These are phyloP conservation scores for Leccinum pachyderme DNA, from an alignment of 1,284 basidiomycete species.

Conservation along the genomic window DNA sequence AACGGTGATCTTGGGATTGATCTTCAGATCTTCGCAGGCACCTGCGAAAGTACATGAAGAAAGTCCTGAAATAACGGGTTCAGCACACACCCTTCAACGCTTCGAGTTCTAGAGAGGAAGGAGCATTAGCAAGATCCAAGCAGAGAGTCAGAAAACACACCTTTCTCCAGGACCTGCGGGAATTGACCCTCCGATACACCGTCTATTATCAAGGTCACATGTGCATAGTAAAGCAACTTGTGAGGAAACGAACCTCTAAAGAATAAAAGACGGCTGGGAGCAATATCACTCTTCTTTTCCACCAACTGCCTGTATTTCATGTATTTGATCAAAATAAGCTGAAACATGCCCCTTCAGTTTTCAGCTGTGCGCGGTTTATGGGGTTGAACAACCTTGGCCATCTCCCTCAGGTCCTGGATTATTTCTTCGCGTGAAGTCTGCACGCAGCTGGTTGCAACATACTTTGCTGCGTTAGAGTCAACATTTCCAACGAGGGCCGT, in stretches of 20 bases:
- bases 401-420: slow-evolving; percentile 64
- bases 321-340: slow-evolving; percentile 57
- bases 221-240: background rate
- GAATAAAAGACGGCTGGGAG: slow-evolving; percentile 69
- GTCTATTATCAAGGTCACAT: slow-evolving; percentile 41
- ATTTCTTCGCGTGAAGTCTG: slow-evolving; percentile 72
- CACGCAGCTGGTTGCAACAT: slow-evolving; percentile 54
- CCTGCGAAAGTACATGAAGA: slow-evolving; percentile 36
- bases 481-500: slow-evolving; percentile 73
- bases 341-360: slow-evolving; percentile 13
- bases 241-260: slow-evolving; percentile 53
- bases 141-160: slow-evolving; percentile 33
- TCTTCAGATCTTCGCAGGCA: slow-evolving; percentile 53
- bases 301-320: slow-evolving; percentile 49
- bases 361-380: background rate
- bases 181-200: slow-evolving; percentile 83
- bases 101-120: slow-evolving; percentile 46
- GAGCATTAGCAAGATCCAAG: background rate
- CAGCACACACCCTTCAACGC: slow-evolving; percentile 48
- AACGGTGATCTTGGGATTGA: slow-evolving; percentile 67
- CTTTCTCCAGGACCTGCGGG: slow-evolving; percentile 59
- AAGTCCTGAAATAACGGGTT: slow-evolving; percentile 3
- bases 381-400: slow-evolving; percentile 47
- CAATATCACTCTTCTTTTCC: slow-evolving; percentile 48
- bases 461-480: slow-evolving; percentile 61